phyloP scores from a whole-genome alignment of 257 asterid species.

The Solanum corneliomulleri region DNA sequence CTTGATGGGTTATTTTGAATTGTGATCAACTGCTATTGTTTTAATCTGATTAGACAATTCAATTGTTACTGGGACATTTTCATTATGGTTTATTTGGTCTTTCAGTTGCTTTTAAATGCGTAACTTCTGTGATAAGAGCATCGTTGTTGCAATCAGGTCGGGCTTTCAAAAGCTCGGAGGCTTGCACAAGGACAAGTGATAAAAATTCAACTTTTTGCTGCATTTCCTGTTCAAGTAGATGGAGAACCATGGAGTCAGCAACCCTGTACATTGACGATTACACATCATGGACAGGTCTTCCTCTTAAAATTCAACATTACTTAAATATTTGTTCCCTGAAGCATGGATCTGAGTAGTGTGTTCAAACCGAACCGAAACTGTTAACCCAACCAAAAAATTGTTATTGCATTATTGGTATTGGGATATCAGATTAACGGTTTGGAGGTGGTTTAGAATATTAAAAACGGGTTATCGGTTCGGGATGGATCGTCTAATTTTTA shows the following conservation, averaged over 20 bases:
- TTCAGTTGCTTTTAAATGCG: background rate
- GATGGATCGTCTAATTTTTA: background rate
- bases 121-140: background rate
- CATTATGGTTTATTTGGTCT: background rate
- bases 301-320: background rate
- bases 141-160: slow-evolving; percentile 48
- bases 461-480: background rate
- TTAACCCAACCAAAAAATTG: background rate
- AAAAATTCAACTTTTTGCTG: slow-evolving; percentile 82
- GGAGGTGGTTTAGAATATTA: background rate
- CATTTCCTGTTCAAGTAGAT: slow-evolving; percentile 87
- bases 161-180: slow-evolving; percentile 87
- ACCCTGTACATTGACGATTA: slow-evolving; percentile 69
- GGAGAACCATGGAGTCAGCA: slow-evolving; percentile 98
- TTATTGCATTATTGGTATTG: background rate
- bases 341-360: background rate
- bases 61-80: background rate
- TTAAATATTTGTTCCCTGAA: background rate
- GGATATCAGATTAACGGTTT: background rate
- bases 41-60: background rate
- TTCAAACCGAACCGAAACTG: background rate
- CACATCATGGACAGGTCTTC: slow-evolving; percentile 91
- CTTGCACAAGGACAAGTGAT: slow-evolving; percentile 91
- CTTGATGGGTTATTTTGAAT: background rate
- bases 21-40: background rate